These are phyloP conservation scores for Exophiala alcalophila DNA, from an alignment of 2,329 filamentous ascomycete species.

Conservation along the genomic window DNA sequence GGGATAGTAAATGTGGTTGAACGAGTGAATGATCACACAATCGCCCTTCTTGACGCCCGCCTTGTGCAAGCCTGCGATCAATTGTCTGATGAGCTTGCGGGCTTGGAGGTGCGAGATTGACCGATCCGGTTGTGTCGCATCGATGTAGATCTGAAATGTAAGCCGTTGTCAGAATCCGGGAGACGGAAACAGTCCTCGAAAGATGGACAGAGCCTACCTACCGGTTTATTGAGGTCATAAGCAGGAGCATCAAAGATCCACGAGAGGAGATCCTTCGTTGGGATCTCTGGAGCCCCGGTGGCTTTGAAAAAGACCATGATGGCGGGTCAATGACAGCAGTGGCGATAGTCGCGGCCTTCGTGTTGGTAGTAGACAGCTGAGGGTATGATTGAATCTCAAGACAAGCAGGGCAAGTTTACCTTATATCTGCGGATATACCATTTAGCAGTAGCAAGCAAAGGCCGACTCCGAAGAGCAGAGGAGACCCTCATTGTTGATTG, in stretches of 20 bases:
- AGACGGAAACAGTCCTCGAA: no score
- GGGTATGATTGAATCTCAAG: no score
- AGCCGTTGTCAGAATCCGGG: no score
- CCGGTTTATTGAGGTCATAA: constrained; percentile 51
- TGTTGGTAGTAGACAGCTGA: no score
- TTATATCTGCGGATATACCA: no score
- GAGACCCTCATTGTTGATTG: no score
- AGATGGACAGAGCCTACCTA: constrained; percentile 31
- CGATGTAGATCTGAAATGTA: constrained; percentile 47
- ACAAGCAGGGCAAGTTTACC: no score
- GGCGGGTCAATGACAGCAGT: no score
- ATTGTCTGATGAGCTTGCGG: constrained; percentile 41
- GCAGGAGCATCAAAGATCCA: constrained; percentile 53
- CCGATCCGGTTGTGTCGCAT: constrained; percentile 44
- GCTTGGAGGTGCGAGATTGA: constrained; percentile 17
- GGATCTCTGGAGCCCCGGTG: constrained; percentile 39
- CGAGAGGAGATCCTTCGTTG: constrained; percentile 49
- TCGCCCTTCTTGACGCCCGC: constrained; percentile 43
- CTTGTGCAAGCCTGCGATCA: constrained; percentile 49
- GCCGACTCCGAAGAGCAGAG: no score
- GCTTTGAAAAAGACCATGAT: constrained; percentile 10
- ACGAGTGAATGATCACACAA: constrained; percentile 55
- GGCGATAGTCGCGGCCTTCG: no score
- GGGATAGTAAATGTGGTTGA: constrained; percentile 47
- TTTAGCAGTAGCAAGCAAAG: no score